Evolutionary conservation across 108 stramenopile species (phyloP).

Genomic region (Heterococcus sp.): DNA sequence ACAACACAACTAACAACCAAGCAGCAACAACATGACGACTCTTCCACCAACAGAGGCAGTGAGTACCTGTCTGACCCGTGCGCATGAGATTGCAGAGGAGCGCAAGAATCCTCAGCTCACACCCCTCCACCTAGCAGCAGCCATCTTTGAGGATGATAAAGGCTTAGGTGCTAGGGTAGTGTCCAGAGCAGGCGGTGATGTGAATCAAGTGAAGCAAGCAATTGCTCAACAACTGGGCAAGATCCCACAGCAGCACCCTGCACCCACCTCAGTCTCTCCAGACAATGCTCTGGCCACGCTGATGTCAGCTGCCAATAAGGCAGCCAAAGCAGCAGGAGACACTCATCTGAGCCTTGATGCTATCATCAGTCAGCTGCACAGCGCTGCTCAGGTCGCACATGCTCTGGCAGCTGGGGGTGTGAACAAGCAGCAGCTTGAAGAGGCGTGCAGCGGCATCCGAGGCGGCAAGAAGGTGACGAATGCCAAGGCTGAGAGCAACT

Average conservation of each 20-base stretch:
- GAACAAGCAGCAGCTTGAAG: background rate
- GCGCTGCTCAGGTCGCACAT: background rate
- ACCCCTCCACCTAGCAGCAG: background rate
- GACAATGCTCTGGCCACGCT: background rate
- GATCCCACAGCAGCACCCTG: background rate
- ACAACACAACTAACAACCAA: background rate
- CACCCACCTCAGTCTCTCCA: background rate
- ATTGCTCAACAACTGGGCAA: background rate
- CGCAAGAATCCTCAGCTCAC: background rate
- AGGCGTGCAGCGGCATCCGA: background rate
- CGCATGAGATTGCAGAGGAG: background rate
- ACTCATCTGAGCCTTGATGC: background rate
- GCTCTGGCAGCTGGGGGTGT: background rate
- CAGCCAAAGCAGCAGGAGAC: background rate
- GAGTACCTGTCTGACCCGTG: background rate
- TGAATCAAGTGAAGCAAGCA: background rate
- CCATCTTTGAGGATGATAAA: background rate
- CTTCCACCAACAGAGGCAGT: background rate
- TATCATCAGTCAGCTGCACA: background rate
- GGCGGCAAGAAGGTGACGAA: background rate
- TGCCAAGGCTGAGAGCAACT: constrained; percentile 8
- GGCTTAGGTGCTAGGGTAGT: background rate
- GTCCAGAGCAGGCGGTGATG: background rate
- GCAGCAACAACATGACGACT: background rate
- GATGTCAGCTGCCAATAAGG: background rate